These are phyloP conservation scores for Eleusine indica DNA, from an alignment of 176 grass and related monocot genomes.

Conservation along the genomic window DNA sequence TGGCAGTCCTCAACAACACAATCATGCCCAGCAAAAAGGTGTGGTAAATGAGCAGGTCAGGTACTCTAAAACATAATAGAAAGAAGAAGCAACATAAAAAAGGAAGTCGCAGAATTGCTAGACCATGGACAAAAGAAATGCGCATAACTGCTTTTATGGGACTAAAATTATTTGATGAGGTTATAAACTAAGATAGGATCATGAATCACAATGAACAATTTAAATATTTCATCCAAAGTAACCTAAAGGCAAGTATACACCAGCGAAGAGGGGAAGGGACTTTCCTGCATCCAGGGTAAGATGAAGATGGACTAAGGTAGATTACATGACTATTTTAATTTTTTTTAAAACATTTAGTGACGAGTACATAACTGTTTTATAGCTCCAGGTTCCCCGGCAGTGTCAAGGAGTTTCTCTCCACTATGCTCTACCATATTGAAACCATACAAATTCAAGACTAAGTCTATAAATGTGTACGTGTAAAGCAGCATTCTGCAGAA, in stretches of 20 bases:
- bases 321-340: too few species aligned
- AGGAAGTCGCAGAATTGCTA: background rate
- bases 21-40: background rate
- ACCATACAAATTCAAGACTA: background rate
- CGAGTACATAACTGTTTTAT: background rate
- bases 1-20: constrained; percentile 17
- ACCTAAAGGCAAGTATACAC: background rate
- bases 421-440: background rate
- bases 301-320: too few species aligned
- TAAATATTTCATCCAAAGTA: background rate
- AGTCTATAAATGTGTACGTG: background rate
- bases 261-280: too few species aligned
- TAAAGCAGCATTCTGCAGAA: background rate
- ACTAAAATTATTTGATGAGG: background rate
- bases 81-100: background rate
- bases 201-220: constrained; percentile 9
- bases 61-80: background rate
- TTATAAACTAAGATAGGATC: background rate
- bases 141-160: background rate
- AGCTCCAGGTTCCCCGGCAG: background rate
- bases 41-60: background rate
- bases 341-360: background rate
- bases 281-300: too few species aligned
- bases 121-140: background rate
- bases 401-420: background rate